Percentiles rank a stretch among this genome's conserved stretches.
phyloP scores from a whole-genome alignment of 495 filamentous ascomycete species.

The Xylaria acuta region DNA sequence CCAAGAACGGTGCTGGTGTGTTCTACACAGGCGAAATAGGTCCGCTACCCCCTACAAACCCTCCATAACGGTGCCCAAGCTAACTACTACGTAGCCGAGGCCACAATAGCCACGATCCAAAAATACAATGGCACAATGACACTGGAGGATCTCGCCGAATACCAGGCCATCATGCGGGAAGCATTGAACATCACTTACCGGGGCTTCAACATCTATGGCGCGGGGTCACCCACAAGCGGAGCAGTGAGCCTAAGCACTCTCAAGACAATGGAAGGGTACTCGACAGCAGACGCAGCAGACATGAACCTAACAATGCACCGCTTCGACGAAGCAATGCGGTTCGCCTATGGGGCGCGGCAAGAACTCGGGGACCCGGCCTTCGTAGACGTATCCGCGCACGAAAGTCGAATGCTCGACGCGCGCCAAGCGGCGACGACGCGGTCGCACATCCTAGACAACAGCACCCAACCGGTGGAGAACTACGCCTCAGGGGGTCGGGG shows the following conservation, averaged over 20 bases:
- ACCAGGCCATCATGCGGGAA: conserved; percentile 66
- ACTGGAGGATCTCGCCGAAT: conserved; percentile 73
- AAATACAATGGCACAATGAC: conserved; percentile 80
- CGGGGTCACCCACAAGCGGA: conserved; percentile 76
- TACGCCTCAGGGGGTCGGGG: conserved; percentile 64
- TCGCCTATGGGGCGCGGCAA: conserved; percentile 75
- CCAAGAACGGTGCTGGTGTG: conserved; percentile 67
- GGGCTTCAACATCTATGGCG: conserved; percentile 69
- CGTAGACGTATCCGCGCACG: conserved; percentile 61
- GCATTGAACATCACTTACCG: conserved; percentile 73
- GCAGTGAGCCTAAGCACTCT: conserved; percentile 73
- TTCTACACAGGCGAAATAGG: conserved; percentile 75
- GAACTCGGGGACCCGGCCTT: conserved; percentile 82
- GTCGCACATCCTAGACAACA: conserved; percentile 69
- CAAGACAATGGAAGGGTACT: conserved; percentile 80
- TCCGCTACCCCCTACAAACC: conserved; percentile 21
- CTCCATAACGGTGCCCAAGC: conserved; percentile 1
- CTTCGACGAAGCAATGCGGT: conserved; percentile 84
- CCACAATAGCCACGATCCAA: conserved; percentile 71
- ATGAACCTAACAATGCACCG: conserved; percentile 70
- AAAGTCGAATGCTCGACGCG: conserved; percentile 65
- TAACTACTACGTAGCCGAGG: conserved; percentile 61
- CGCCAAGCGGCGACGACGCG: conserved; percentile 64
- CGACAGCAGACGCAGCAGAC: conserved; percentile 43
- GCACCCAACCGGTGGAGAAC: conserved; percentile 69